Evolutionary conservation across 1,139 yeast species (phyloP).

Genomic region (Candida sojae): DNA sequence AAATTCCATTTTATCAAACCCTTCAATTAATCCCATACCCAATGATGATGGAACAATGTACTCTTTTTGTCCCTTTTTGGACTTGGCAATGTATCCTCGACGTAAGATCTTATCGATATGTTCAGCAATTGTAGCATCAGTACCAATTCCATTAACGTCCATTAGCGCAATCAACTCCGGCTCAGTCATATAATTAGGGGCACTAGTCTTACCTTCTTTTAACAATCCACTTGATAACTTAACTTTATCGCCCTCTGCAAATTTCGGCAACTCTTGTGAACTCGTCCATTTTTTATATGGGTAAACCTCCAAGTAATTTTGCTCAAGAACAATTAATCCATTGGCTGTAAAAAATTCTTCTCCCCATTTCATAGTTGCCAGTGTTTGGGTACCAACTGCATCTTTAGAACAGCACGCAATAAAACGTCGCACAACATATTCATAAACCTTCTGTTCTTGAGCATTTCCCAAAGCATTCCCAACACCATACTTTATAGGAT

Average conservation of each 20-base stretch:
- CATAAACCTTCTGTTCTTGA: slow-evolving; percentile 75
- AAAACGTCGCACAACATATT: slow-evolving; percentile 82
- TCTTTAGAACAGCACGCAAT: slow-evolving; percentile 91
- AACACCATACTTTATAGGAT: slow-evolving; percentile 66
- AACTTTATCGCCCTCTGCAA: slow-evolving; percentile 58
- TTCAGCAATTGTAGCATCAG: slow-evolving; percentile 99
- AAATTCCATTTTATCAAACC: slow-evolving; percentile 78
- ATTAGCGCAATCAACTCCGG: slow-evolving; percentile 87
- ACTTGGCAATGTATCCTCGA: slow-evolving; percentile 67
- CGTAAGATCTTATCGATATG: slow-evolving; percentile 80
- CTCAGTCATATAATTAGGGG: slow-evolving; percentile 87
- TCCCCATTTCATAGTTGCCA: slow-evolving; percentile 73
- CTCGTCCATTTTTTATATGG: slow-evolving; percentile 81
- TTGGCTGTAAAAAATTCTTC: slow-evolving; percentile 67
- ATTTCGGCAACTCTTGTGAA: slow-evolving; percentile 63
- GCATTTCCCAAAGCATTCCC: slow-evolving; percentile 35
- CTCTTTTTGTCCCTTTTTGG: slow-evolving; percentile 34
- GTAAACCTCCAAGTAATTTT: slow-evolving; percentile 80
- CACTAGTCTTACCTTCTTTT: slow-evolving; percentile 72
- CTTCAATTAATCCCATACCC: slow-evolving; percentile 88
- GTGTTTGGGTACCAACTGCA: slow-evolving; percentile 75
- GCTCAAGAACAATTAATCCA: slow-evolving; percentile 71
- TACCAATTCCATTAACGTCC: slow-evolving; percentile 98
- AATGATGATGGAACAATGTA: slow-evolving; percentile 73
- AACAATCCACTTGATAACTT: slow-evolving; percentile 56